A percentile compares a stretch with the other conserved stretches of the same genome.
Evolutionary conservation across 2,329 filamentous ascomycete species (phyloP).

Genomic region (Colletotrichum sojae): DNA sequence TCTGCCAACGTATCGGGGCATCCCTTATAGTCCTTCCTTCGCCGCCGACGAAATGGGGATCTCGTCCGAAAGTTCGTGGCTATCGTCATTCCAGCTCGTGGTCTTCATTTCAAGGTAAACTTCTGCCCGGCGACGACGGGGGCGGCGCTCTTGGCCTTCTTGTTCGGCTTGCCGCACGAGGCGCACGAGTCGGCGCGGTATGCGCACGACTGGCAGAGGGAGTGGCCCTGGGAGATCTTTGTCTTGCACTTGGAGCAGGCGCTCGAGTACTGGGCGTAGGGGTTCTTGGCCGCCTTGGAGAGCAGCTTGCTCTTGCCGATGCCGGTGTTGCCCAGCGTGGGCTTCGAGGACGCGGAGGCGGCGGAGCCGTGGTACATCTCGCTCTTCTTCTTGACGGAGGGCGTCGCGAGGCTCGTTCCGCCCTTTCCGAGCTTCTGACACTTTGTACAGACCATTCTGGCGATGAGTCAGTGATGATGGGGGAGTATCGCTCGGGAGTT

Average conservation of each 20-base stretch:
- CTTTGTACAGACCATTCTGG: conserved; percentile 74
- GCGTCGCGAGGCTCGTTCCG: conserved; percentile 71
- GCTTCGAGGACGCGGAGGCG: conserved; percentile 59
- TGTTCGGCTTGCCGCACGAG: conserved; percentile 74
- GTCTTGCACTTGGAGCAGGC: conserved; percentile 74
- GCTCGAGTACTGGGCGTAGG: conserved; percentile 74
- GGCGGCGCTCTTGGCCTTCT: conserved; percentile 62
- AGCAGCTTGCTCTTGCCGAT: conserved; percentile 77
- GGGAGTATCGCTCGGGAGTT: background rate
- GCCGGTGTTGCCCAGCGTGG: conserved; percentile 70
- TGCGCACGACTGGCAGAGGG: conserved; percentile 73
- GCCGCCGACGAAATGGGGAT: background rate
- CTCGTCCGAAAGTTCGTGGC: background rate
- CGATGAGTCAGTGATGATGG: background rate
- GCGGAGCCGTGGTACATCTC: conserved; percentile 77
- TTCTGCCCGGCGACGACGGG: conserved; percentile 73
- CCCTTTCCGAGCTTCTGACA: conserved; percentile 73
- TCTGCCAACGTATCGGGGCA: background rate
- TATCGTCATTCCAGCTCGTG: background rate
- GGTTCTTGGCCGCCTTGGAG: conserved; percentile 75
- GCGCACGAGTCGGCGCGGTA: conserved; percentile 74
- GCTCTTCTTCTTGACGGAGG: conserved; percentile 76
- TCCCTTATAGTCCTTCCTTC: background rate
- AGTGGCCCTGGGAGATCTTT: conserved; percentile 73
- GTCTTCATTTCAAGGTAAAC: conserved; percentile 70